phyloP scores from a whole-genome alignment of 2,329 filamentous ascomycete species.

The Mycocentrospora acerina region DNA sequence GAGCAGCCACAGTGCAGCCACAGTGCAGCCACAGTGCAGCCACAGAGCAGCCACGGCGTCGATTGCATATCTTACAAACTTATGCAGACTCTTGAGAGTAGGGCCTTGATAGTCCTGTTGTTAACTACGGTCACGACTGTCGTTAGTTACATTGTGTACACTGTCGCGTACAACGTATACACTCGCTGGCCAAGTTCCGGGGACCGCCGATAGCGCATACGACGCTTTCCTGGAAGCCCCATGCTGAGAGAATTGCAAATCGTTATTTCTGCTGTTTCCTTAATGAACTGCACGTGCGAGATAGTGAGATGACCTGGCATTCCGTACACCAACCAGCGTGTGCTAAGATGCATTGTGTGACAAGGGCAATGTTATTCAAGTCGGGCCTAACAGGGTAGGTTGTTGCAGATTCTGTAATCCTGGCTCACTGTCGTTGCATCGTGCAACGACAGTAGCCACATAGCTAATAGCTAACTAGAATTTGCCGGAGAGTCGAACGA shows the following conservation, averaged over 20 bases:
- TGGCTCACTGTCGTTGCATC: no score
- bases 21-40: no score
- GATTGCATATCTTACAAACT: no score
- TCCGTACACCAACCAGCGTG: neutral
- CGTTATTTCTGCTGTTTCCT: constrained; percentile 33
- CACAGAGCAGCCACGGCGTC: no score
- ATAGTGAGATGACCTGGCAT: constrained; percentile 20
- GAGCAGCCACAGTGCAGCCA: no score
- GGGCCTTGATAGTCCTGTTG: constrained; percentile 9
- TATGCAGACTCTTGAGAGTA: constrained; percentile 3
- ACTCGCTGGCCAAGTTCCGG: constrained; percentile 46
- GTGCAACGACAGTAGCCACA: no score
- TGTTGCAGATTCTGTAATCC: no score
- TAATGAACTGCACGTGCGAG: constrained; percentile 24
- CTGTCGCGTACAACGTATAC: constrained; percentile 40
- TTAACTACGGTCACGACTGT: constrained; percentile 11
- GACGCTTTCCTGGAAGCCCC: constrained; percentile 33
- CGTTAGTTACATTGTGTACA: constrained; percentile 17
- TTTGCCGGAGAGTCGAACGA: no score
- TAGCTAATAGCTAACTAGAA: no score
- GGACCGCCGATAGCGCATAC: constrained; percentile 38
- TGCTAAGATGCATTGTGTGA: constrained; percentile 8
- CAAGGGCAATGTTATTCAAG: constrained; percentile 27
- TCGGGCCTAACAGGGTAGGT: constrained; percentile 33
- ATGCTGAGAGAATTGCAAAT: constrained; percentile 27